Evolutionary conservation across 2,329 filamentous ascomycete genomes (phyloP).

Genomic region (Pestalotiopsis sp.): DNA sequence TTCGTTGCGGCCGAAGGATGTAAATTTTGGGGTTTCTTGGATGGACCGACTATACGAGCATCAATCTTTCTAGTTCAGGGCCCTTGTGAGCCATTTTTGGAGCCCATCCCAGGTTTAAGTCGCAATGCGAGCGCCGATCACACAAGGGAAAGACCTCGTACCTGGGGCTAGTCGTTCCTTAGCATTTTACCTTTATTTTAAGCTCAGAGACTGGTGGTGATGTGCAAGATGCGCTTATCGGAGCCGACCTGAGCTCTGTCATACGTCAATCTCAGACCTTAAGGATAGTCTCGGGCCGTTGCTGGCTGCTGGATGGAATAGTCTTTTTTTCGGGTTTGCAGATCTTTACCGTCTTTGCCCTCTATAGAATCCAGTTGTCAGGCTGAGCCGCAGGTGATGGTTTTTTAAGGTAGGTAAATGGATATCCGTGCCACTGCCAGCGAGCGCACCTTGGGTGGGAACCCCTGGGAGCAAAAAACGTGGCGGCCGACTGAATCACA

Average conservation of each 20-base stretch:
- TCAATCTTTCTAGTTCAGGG: background rate
- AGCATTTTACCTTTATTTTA: background rate
- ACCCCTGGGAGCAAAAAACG: too few relatives aligned
- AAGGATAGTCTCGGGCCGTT: background rate
- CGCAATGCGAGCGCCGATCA: background rate
- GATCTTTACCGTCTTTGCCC: background rate
- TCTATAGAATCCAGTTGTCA: background rate
- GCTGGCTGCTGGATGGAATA: background rate
- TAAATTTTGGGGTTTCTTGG: background rate
- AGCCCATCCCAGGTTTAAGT: too few relatives aligned
- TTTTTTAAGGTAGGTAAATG: too few relatives aligned
- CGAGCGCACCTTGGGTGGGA: too few relatives aligned
- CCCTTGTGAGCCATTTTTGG: background rate
- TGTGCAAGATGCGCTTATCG: background rate
- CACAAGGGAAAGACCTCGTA: too few relatives aligned
- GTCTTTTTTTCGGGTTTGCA: background rate
- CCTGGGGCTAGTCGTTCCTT: background rate
- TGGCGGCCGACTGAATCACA: too few relatives aligned
- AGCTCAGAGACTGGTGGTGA: background rate
- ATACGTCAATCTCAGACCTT: background rate
- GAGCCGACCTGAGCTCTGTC: background rate
- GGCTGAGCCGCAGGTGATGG: background rate
- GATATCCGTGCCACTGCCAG: too few relatives aligned
- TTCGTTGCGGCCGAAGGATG: background rate
- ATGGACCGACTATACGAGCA: background rate